A percentile compares a stretch with the other conserved stretches of the same genome.
Evolutionary conservation across 768 basidiomycete species (phyloP).

Genomic region (Kwoniella botswanensis): DNA sequence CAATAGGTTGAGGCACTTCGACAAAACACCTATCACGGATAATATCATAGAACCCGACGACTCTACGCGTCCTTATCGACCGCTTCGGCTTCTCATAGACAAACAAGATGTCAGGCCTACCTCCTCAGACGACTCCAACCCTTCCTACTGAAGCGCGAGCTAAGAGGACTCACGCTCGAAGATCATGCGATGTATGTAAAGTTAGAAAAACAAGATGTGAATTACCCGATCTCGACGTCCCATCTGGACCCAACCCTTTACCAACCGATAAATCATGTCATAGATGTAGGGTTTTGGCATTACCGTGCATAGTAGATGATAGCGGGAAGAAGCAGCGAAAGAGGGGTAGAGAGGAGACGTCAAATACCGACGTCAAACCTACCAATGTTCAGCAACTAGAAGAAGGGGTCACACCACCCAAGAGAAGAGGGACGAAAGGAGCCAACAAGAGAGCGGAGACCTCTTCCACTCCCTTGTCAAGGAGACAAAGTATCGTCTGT

Average conservation of each 20-base stretch:
- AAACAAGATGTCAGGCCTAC: not conserved
- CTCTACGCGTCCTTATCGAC: not conserved
- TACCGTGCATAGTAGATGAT: conserved; percentile 52
- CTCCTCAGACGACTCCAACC: not conserved
- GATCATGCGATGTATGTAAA: conserved; percentile 53
- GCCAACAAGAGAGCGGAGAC: not conserved
- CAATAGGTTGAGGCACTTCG: too few relatives aligned
- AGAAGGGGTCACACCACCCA: not conserved
- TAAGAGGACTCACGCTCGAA: conserved; percentile 49
- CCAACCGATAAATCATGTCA: conserved; percentile 49
- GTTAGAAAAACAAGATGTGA: conserved; percentile 52
- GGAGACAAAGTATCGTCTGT: conserved; percentile 7
- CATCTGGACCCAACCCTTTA: conserved; percentile 33
- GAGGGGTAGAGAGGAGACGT: conserved; percentile 15
- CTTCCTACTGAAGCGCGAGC: conserved; percentile 26
- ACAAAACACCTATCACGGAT: not conserved
- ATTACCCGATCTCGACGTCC: conserved; percentile 47
- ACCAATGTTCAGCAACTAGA: not conserved
- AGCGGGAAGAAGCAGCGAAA: conserved; percentile 32
- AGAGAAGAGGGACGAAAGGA: conserved; percentile 5
- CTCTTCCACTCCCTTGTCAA: not conserved
- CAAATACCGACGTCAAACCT: not conserved
- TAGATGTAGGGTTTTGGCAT: conserved; percentile 43
- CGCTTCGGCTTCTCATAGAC: not conserved
- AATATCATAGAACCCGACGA: too few relatives aligned